Evolutionary conservation across 148 eudicot species (phyloP), one percentile per base, ranked within the genome.

Genomic region (Amaranthus palmeri): DNA sequence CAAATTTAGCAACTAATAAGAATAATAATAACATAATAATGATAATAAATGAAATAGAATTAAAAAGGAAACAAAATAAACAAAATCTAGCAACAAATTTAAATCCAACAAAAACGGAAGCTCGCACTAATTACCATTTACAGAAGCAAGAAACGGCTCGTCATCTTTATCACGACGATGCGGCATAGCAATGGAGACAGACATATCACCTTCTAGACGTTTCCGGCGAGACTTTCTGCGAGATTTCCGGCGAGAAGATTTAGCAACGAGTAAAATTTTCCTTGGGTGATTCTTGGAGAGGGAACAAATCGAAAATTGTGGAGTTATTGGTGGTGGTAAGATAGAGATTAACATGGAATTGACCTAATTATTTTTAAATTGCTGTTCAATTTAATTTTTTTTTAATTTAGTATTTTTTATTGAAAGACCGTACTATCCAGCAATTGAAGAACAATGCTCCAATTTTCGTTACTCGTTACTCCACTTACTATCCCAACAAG

Each of bases 141-240:
- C 67, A n/a, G 82, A 77, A 73, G 76, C 77, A 49, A 83, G 49
- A 25, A 87, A 74, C 2, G 83, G 80, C 10, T 86, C 84, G 48
- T 77, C 78, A 0, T 82, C 87, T 8, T 65, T 69, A 46, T 84
- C 88, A 3, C 86, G 84, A 36, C 77, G 86, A 73, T 56, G 63
- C 59, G 87, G 80, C 46, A 81, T 65, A 53, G 84, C 75, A 70
- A 77, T 59, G 69, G 85, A 44, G 76, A 84, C 82, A 17, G 96
- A 84, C 95, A 88, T 88, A 70, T 76, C 84, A 68, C 61, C 17
- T 2, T 62, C 77, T 72, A 82, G 75, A 10, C 52, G 70, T 50
- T 2, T 55, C 17, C 54, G 80, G 51, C 65, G 79, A 43, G 56
- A 48, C 59, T 73, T 72, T 70, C 80, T 80, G 63, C 79, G 77